phyloP scores from a whole-genome alignment of 176 grass and related monocot species.

The Aegilops longissima region DNA sequence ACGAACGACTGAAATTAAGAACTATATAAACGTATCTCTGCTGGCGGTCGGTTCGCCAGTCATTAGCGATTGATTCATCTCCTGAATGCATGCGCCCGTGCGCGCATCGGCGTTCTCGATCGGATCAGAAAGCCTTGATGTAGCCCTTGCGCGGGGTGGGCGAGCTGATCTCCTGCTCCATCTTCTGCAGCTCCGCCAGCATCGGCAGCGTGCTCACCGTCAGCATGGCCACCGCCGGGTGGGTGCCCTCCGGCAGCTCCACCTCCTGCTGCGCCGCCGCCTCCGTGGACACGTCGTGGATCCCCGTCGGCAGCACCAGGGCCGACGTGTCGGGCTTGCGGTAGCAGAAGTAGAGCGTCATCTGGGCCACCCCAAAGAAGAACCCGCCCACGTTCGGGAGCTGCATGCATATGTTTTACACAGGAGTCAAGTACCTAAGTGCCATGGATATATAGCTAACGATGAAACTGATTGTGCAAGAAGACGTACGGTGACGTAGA shows the following conservation, averaged over 20 bases:
- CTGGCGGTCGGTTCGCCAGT: background rate
- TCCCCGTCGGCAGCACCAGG: constrained; percentile 28
- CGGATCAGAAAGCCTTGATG: constrained; percentile 32
- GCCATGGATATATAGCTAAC: background rate
- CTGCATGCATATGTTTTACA: constrained; percentile 13
- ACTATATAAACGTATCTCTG: background rate
- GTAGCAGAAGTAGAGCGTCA: constrained; percentile 74
- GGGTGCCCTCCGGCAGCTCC: constrained; percentile 30
- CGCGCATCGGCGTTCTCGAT: background rate
- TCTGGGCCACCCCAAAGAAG: constrained; percentile 72
- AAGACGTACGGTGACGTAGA: constrained; percentile 58
- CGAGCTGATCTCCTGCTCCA: constrained; percentile 43
- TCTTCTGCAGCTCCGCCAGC: constrained; percentile 58
- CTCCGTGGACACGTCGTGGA: background rate
- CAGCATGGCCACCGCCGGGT: constrained; percentile 42
- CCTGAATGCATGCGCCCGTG: no score
- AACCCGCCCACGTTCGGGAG: constrained; percentile 84
- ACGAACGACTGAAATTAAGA: background rate
- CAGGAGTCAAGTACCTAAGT: no score
- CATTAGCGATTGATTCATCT: background rate
- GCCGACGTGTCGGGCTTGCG: constrained; percentile 33
- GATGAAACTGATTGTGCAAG: background rate
- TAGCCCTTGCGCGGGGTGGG: constrained; percentile 37
- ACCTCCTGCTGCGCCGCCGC: background rate
- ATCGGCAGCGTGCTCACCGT: constrained; percentile 49